A percentile compares a stretch with the other conserved stretches of the same genome.
phyloP scores from a whole-genome alignment of 2,329 filamentous ascomycete genomes.

The Cladosporium velox region DNA sequence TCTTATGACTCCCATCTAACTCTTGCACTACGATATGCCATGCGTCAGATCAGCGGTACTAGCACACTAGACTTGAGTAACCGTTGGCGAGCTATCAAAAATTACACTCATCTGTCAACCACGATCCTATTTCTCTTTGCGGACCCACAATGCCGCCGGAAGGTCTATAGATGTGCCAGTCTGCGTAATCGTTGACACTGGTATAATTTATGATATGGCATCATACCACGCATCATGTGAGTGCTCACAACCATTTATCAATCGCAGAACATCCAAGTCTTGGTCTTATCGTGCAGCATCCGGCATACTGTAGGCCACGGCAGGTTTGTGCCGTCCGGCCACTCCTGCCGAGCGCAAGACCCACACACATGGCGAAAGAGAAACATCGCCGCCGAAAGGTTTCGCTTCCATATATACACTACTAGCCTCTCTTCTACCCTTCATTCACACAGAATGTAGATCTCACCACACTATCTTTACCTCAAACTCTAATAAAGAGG shows the following conservation, averaged over 20 bases:
- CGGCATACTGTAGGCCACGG: not conserved
- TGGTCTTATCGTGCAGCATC: not conserved
- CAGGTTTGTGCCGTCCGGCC: conserved; percentile 6
- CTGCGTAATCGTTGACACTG: not conserved
- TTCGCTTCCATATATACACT: not conserved
- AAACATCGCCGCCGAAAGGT: conserved; percentile 2
- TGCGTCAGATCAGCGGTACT: not conserved
- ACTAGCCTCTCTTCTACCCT: not conserved
- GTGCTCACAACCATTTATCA: not conserved
- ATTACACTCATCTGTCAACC: not conserved
- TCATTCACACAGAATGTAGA: conserved; percentile 1
- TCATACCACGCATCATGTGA: not conserved
- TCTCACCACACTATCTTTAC: not conserved
- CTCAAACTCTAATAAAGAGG: not conserved
- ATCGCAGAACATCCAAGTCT: not conserved
- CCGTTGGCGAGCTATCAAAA: not conserved
- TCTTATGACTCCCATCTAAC: not conserved
- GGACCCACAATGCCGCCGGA: not conserved
- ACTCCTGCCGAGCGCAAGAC: conserved; percentile 3
- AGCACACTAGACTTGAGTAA: not conserved
- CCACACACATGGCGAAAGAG: conserved; percentile 6
- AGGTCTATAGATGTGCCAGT: not conserved
- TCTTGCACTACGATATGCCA: not conserved
- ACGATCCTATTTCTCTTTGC: not conserved
- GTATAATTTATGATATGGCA: not conserved